These are phyloP conservation scores for Taxillus chinensis DNA, from an alignment of 164 flowering plant species.

Conservation along the genomic window DNA sequence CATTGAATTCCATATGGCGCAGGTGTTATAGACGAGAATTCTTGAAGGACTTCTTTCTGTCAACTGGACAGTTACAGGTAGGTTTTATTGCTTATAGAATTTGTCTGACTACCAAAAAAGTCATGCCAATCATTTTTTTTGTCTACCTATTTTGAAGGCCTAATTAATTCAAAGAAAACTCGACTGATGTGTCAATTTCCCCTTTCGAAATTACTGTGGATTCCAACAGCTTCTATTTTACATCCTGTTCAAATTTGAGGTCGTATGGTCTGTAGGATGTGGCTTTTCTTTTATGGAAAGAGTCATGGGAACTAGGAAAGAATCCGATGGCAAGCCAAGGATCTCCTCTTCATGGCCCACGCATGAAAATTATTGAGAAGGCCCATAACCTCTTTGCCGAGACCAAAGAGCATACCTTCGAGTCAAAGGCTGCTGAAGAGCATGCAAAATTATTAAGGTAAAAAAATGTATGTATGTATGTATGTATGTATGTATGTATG, in stretches of 20 bases:
- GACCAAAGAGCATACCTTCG: constrained; percentile 77
- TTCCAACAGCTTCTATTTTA: neutral
- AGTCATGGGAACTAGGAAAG: constrained; percentile 82
- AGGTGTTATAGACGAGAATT: constrained; percentile 83
- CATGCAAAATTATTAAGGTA: constrained; percentile 87
- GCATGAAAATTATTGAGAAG: constrained; percentile 80
- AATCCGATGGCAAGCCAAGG: constrained; percentile 95
- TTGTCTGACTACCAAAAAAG: too few species aligned
- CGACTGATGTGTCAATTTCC: too few species aligned
- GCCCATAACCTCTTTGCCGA: constrained; percentile 68
- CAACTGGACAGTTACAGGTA: constrained; percentile 87
- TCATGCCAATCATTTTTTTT: too few species aligned
- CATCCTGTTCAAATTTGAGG: too few species aligned
- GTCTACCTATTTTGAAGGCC: too few species aligned
- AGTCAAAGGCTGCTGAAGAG: constrained; percentile 94
- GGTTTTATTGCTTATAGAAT: constrained; percentile 11
- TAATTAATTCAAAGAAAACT: too few species aligned
- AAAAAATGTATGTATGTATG: neutral
- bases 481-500: neutral
- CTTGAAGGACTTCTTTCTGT: constrained; percentile 74
- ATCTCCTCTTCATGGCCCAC: constrained; percentile 87
- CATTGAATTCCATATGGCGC: constrained; percentile 12
- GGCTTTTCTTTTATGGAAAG: constrained; percentile 82
- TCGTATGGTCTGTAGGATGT: constrained; percentile 56
- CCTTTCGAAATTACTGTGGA: neutral